Conservation (phyloP, 805 yeast species). For the Candida chilensis region DNA sequence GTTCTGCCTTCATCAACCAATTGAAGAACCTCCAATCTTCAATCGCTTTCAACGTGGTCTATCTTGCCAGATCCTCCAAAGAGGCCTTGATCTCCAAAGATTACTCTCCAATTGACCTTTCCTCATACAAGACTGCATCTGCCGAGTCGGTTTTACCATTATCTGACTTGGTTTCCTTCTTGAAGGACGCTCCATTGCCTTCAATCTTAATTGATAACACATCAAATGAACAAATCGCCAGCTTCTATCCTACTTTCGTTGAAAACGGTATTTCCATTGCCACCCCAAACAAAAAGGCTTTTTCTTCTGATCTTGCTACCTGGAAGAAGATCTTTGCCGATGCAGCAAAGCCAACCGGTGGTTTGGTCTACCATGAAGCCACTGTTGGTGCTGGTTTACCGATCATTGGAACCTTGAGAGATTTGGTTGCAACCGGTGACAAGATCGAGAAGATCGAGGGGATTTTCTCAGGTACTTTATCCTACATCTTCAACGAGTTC, state of each 20-base stretch:
- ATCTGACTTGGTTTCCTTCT: slow-evolving; percentile 49
- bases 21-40: slow-evolving; percentile 51
- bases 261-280: slow-evolving; percentile 83
- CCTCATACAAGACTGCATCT: slow-evolving; percentile 46
- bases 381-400: slow-evolving; percentile 99
- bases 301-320: slow-evolving; percentile 61
- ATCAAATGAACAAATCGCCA: slow-evolving; percentile 71
- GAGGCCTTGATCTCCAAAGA: slow-evolving; percentile 62
- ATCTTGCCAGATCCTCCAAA: slow-evolving; percentile 63
- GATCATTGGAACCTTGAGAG: slow-evolving; percentile 79
- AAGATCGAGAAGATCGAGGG: slow-evolving; percentile 89
- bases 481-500: slow-evolving; percentile 91
- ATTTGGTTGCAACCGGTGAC: slow-evolving; percentile 88
- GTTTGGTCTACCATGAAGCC: slow-evolving; percentile 93
- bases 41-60: slow-evolving; percentile 66
- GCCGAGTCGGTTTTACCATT: slow-evolving; percentile 41
- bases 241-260: slow-evolving; percentile 66
- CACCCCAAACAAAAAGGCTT: slow-evolving; percentile 97
- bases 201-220: slow-evolving; percentile 91
- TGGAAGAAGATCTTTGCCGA: slow-evolving; percentile 70
- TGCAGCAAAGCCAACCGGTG: slow-evolving; percentile 47
- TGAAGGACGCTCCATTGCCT: slow-evolving; percentile 63
- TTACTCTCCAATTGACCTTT: slow-evolving; percentile 61
- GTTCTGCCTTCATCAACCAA: slow-evolving; percentile 84
- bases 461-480: slow-evolving; percentile 90